Evolutionary conservation across 2,329 filamentous ascomycete species (phyloP).

Genomic region (Curvularia sp.): DNA sequence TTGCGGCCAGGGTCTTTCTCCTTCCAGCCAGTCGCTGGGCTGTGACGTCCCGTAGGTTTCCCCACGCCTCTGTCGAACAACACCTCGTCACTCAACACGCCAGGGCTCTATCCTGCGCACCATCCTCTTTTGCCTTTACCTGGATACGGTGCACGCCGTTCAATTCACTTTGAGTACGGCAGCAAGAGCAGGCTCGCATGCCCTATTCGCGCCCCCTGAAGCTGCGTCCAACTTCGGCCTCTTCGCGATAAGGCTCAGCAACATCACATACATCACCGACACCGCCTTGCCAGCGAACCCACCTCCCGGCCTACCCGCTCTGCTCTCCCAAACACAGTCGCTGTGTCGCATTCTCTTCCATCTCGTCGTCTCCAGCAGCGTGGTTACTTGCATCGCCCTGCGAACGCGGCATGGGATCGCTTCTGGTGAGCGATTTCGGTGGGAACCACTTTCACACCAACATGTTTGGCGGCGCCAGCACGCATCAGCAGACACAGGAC

Average conservation of each 20-base stretch:
- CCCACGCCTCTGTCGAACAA: constrained; percentile 35
- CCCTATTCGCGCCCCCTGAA: constrained; percentile 26
- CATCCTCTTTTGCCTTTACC: constrained; percentile 13
- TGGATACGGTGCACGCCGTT: constrained; percentile 45
- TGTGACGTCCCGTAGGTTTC: constrained; percentile 20
- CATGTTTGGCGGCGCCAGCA: constrained; percentile 64
- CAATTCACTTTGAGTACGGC: constrained; percentile 57
- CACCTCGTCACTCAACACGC: constrained; percentile 37
- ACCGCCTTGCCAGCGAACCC: constrained; percentile 21
- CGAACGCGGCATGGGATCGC: constrained; percentile 65
- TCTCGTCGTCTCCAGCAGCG: constrained; percentile 8
- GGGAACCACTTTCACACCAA: constrained; percentile 77
- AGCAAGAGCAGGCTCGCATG: constrained; percentile 38
- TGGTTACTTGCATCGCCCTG: constrained; percentile 23
- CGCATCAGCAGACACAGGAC: constrained; percentile 53
- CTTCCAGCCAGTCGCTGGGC: constrained; percentile 27
- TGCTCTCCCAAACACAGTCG: constrained; percentile 17
- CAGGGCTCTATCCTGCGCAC: constrained; percentile 23
- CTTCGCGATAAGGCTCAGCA: constrained; percentile 37
- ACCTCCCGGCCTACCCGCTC: constrained; percentile 23
- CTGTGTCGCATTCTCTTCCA: constrained; percentile 23
- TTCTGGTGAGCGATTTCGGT: constrained; percentile 72
- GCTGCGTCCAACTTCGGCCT: constrained; percentile 26
- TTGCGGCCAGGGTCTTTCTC: constrained; percentile 30
- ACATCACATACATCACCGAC: constrained; percentile 23